These are phyloP conservation scores for Ceratocystis cacaofunesta DNA, from an alignment of 2,329 filamentous ascomycete genomes.

Conservation along the genomic window DNA sequence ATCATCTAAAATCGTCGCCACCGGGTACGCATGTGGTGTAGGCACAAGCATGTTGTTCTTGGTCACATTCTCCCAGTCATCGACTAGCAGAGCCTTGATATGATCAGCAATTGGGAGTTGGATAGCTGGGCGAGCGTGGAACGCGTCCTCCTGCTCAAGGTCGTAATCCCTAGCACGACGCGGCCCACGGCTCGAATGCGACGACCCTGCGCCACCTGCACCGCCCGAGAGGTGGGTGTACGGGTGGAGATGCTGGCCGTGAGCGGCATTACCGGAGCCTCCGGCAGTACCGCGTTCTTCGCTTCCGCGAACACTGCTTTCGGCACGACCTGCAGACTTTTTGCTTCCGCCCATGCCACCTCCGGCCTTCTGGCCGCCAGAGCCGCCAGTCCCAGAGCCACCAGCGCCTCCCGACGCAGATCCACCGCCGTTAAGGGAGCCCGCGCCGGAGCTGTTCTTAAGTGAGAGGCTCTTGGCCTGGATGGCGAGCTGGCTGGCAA, in stretches of 20 bases:
- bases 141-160: slow-evolving; percentile 80
- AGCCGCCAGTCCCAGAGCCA: slow-evolving; percentile 25
- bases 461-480: slow-evolving; percentile 48
- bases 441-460: slow-evolving; percentile 34
- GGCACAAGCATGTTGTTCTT: slow-evolving; percentile 85
- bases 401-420: slow-evolving; percentile 63
- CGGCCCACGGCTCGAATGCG: slow-evolving; percentile 50
- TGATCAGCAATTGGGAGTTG: slow-evolving; percentile 76
- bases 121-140: slow-evolving; percentile 70
- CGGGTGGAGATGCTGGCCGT: not conserved
- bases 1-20: slow-evolving; percentile 63
- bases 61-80: slow-evolving; percentile 98
- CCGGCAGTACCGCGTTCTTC: slow-evolving; percentile 61
- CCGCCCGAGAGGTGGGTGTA: slow-evolving; percentile 61
- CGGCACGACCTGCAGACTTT: slow-evolving; percentile 42
- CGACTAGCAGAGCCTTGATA: slow-evolving; percentile 81
- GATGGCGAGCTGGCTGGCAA: slow-evolving; percentile 58
- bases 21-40: slow-evolving; percentile 62
- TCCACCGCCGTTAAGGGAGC: slow-evolving; percentile 41
- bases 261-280: slow-evolving; percentile 55
- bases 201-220: slow-evolving; percentile 31
- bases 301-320: slow-evolving; percentile 58
- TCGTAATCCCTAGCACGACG: slow-evolving; percentile 68
- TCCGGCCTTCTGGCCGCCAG: not conserved
- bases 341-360: slow-evolving; percentile 28